phyloP scores from a whole-genome alignment of 2,329 filamentous ascomycete species.

The Penicillium psychrosexuale region DNA sequence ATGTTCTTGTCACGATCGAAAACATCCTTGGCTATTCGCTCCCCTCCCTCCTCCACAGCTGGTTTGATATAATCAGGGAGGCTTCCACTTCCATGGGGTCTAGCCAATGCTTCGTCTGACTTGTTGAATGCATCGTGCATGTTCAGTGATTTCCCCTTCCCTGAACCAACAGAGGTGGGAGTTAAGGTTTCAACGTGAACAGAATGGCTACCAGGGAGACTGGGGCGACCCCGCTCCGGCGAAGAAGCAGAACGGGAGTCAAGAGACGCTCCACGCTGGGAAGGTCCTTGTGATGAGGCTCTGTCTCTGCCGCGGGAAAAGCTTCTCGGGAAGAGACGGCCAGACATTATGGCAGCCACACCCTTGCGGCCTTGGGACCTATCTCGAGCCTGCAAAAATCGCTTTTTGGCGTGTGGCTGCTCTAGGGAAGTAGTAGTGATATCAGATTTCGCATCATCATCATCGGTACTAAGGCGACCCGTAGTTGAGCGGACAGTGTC shows the following conservation, averaged over 20 bases:
- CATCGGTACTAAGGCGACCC: conserved; percentile 5
- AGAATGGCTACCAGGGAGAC: conserved; percentile 42
- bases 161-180: conserved; percentile 37
- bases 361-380: conserved; percentile 33
- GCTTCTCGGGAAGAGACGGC: conserved; percentile 34
- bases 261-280: conserved; percentile 38
- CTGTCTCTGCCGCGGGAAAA: conserved; percentile 36
- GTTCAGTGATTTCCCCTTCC: conserved; percentile 62
- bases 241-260: conserved; percentile 36
- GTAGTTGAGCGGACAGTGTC: conserved; percentile 18
- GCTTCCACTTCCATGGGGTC: conserved; percentile 61
- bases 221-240: conserved; percentile 27
- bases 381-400: conserved; percentile 8
- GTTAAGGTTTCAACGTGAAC: conserved; percentile 2
- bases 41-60: conserved; percentile 31
- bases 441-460: conserved; percentile 14
- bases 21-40: conserved; percentile 66
- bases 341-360: conserved; percentile 49
- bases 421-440: conserved; percentile 8
- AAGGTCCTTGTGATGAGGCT: conserved; percentile 39
- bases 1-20: conserved; percentile 62
- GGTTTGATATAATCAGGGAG: conserved; percentile 64
- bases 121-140: conserved; percentile 67
- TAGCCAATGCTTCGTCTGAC: conserved; percentile 67
- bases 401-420: conserved; percentile 10